Evolutionary conservation across 768 basidiomycete genomes (phyloP).

Genomic region (Russula vinacea): DNA sequence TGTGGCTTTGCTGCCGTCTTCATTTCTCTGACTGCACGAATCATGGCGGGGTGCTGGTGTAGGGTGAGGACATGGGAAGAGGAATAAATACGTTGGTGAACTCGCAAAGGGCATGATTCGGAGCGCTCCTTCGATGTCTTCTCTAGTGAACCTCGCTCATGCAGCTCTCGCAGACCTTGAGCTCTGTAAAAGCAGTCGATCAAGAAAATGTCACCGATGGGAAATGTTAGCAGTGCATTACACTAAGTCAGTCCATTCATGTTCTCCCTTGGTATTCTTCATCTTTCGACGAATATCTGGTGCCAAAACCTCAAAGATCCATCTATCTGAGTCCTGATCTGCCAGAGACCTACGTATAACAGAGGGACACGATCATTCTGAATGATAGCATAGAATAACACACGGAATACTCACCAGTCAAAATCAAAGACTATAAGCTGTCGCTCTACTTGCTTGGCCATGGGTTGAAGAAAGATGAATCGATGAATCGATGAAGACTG

Average conservation of each 20-base stretch:
- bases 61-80: not conserved
- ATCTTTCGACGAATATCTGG: slow-evolving; percentile 82
- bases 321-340: slow-evolving; percentile 97
- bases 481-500: not conserved
- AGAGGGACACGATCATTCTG: slow-evolving; percentile 3
- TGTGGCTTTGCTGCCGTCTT: slow-evolving; percentile 60
- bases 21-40: slow-evolving; percentile 76
- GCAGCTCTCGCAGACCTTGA: slow-evolving; percentile 67
- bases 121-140: slow-evolving; percentile 76
- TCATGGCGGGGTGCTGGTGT: slow-evolving; percentile 91
- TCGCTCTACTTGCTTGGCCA: slow-evolving; percentile 37
- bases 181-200: slow-evolving; percentile 43
- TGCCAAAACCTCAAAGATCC: slow-evolving; percentile 84
- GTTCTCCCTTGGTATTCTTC: slow-evolving; percentile 55
- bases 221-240: slow-evolving; percentile 43
- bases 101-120: slow-evolving; percentile 83
- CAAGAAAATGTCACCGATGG: slow-evolving; percentile 4
- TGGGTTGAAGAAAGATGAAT: slow-evolving; percentile 11
- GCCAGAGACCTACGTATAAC: slow-evolving; percentile 64
- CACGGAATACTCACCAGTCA: slow-evolving; percentile 65
- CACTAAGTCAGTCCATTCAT: slow-evolving; percentile 96
- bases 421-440: slow-evolving; percentile 95
- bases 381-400: not conserved
- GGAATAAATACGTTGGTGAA: slow-evolving; percentile 12
- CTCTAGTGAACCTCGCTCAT: slow-evolving; percentile 62